These are phyloP conservation scores for Auricularia sp. DNA, from an alignment of 768 basidiomycete species.

Conservation along the genomic window DNA sequence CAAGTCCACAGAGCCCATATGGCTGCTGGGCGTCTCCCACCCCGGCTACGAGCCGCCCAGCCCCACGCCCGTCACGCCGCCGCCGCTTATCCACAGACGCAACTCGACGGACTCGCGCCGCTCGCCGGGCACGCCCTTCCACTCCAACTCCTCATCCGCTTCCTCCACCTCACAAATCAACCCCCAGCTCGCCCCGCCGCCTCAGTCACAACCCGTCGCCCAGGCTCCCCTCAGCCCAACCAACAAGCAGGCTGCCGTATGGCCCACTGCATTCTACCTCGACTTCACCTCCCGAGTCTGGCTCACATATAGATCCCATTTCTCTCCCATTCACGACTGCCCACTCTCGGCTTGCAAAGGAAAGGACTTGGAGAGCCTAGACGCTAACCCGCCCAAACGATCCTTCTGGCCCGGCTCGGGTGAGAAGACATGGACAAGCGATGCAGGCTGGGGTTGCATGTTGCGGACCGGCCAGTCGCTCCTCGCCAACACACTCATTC, in stretches of 20 bases:
- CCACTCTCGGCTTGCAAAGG: constrained; percentile 25
- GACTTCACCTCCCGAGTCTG: constrained; percentile 86
- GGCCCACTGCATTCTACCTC: constrained; percentile 76
- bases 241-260: constrained; percentile 24
- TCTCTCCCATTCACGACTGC: constrained; percentile 66
- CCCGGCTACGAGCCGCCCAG: constrained; percentile 50
- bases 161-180: constrained; percentile 21
- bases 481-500: constrained; percentile 68
- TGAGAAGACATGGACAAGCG: constrained; percentile 74
- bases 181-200: constrained; percentile 22
- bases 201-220: constrained; percentile 1
- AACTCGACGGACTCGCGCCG: constrained; percentile 32
- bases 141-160: constrained; percentile 35
- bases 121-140: constrained; percentile 27
- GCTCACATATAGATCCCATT: constrained; percentile 87
- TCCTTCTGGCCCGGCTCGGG: constrained; percentile 57
- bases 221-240: constrained; percentile 7
- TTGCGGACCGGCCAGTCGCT: constrained; percentile 76
- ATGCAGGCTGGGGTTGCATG: constrained; percentile 91
- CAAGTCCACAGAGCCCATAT: constrained; percentile 72
- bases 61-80: constrained; percentile 10
- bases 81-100: constrained; percentile 24
- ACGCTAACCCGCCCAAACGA: constrained; percentile 24
- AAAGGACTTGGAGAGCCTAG: neutral
- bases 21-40: constrained; percentile 80